phyloP scores from a whole-genome alignment of 2,329 filamentous ascomycete genomes.

The Pezicula carpinea region DNA sequence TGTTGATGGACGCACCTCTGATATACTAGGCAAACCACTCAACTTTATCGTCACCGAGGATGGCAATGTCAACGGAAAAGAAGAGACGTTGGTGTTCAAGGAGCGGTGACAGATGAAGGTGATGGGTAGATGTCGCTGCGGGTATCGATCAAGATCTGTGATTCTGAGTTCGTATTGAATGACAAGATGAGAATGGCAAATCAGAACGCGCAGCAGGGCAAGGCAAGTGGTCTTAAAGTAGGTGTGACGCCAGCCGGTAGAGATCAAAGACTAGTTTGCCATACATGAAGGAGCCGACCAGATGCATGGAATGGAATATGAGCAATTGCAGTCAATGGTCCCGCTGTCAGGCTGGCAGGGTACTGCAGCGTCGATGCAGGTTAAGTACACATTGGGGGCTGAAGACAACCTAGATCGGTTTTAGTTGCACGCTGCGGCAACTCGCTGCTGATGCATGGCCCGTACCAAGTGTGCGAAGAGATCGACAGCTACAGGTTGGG shows the following conservation, averaged over 20 bases:
- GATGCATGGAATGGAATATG: not conserved
- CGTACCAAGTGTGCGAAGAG: too few species aligned
- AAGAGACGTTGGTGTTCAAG: too few species aligned
- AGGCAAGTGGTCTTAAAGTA: not conserved
- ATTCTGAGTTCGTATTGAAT: not conserved
- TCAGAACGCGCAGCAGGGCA: not conserved
- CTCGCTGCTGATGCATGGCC: too few species aligned
- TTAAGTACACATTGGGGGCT: too few species aligned
- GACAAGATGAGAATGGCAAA: not conserved
- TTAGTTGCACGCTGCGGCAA: too few species aligned
- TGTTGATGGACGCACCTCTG: not conserved
- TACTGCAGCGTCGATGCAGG: too few species aligned
- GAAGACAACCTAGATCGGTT: too few species aligned
- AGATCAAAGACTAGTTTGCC: not conserved
- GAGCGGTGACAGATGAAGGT: too few species aligned
- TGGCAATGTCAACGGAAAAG: too few species aligned
- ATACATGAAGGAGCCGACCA: not conserved
- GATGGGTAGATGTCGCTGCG: too few species aligned
- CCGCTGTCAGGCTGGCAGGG: not conserved
- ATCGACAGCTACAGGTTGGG: too few species aligned
- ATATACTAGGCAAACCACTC: not conserved
- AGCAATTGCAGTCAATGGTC: not conserved
- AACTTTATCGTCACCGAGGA: constrained; percentile 7
- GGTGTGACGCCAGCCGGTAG: not conserved
- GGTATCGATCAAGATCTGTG: too few species aligned